Evolutionary conservation across 805 yeast genomes (phyloP).

Genomic region (Wickerhamiella azyma): DNA sequence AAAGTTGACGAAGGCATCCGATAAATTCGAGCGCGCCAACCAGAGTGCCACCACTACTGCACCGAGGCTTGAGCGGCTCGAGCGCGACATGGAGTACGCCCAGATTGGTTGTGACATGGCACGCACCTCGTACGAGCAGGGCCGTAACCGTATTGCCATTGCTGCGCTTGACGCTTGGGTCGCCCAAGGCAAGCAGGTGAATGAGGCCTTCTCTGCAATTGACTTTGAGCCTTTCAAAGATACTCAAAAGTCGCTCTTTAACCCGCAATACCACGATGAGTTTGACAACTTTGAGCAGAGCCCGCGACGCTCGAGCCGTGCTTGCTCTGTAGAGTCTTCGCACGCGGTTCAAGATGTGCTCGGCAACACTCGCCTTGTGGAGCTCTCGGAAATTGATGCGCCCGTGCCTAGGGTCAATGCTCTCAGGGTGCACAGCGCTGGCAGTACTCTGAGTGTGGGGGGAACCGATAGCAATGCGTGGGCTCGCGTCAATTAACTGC

Average conservation of each 20-base stretch:
- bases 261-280: too few relatives aligned
- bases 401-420: too few relatives aligned
- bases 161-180: not conserved
- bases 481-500: too few relatives aligned
- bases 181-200: not conserved
- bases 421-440: too few relatives aligned
- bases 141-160: not conserved
- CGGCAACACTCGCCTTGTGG: constrained; percentile 58
- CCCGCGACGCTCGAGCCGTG: too few relatives aligned
- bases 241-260: too few relatives aligned
- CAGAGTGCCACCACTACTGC: not conserved
- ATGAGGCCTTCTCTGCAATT: not conserved
- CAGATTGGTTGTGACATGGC: not conserved
- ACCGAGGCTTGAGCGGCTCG: not conserved
- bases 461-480: too few relatives aligned
- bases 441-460: too few relatives aligned
- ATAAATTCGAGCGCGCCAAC: not conserved
- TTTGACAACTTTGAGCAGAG: too few relatives aligned
- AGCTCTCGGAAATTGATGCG: too few relatives aligned
- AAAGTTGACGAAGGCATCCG: not conserved
- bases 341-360: constrained; percentile 47
- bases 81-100: not conserved
- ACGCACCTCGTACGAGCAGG: not conserved
- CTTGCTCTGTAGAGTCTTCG: too few relatives aligned
- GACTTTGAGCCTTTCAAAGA: too few relatives aligned